phyloP scores from a whole-genome alignment of 2,329 filamentous ascomycete species.

The Neofusicoccum parvum region DNA sequence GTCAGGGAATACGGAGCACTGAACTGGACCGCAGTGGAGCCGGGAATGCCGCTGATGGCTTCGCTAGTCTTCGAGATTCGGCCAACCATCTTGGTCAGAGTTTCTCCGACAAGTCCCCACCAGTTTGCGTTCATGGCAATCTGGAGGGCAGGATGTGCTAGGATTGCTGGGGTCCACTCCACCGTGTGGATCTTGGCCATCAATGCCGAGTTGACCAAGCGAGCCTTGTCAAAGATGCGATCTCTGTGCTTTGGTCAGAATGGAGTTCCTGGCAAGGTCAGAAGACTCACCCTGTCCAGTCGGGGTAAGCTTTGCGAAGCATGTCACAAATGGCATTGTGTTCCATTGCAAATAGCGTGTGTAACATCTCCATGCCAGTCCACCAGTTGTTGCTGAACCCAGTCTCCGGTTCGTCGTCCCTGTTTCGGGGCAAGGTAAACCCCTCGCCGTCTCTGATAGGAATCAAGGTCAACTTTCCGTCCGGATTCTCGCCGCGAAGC shows the following conservation, averaged over 20 bases:
- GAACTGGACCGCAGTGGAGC: slow-evolving; percentile 42
- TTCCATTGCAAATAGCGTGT: slow-evolving; percentile 51
- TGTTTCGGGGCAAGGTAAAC: slow-evolving; percentile 44
- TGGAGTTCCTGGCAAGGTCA: background rate
- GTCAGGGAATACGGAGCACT: slow-evolving; percentile 46
- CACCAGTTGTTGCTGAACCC: slow-evolving; percentile 52
- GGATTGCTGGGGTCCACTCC: slow-evolving; percentile 53
- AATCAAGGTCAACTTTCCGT: slow-evolving; percentile 44
- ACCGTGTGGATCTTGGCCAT: slow-evolving; percentile 56
- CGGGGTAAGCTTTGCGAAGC: slow-evolving; percentile 39
- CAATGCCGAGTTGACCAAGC: slow-evolving; percentile 49
- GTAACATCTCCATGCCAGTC: slow-evolving; percentile 50
- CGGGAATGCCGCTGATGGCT: slow-evolving; percentile 44
- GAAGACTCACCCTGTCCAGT: slow-evolving; percentile 31
- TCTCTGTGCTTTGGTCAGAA: slow-evolving; percentile 28
- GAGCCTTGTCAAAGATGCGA: slow-evolving; percentile 49
- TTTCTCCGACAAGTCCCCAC: slow-evolving; percentile 50
- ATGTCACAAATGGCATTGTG: slow-evolving; percentile 50
- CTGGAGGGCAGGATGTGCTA: slow-evolving; percentile 47
- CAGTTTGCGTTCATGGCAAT: slow-evolving; percentile 51
- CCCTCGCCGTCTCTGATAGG: slow-evolving; percentile 35
- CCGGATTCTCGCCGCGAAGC: slow-evolving; percentile 37
- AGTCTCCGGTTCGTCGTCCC: slow-evolving; percentile 41
- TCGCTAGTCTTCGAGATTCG: slow-evolving; percentile 45
- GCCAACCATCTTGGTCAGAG: slow-evolving; percentile 44